These are phyloP conservation scores for Ceratobasidium sp. DNA, from an alignment of 1,284 basidiomycete species.

Conservation along the genomic window DNA sequence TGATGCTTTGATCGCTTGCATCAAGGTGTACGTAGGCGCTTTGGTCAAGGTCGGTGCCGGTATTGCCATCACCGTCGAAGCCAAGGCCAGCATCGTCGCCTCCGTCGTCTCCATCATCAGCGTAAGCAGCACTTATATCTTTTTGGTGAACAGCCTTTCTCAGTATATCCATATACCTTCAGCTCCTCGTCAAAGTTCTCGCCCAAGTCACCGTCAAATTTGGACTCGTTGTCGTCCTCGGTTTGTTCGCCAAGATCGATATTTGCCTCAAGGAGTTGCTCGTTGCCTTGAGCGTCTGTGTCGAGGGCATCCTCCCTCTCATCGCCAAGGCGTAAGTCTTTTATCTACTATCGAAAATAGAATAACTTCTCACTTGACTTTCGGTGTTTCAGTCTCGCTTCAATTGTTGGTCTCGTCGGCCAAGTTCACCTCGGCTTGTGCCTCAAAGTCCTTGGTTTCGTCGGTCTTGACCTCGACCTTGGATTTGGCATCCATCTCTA, in stretches of 20 bases:
- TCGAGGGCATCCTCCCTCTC: constrained; percentile 30
- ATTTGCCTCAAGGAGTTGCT: constrained; percentile 10
- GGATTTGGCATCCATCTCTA: too few relatives aligned
- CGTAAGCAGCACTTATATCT: background rate
- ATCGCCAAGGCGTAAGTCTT: constrained; percentile 41
- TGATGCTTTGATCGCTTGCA: background rate
- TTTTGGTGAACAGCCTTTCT: too few relatives aligned
- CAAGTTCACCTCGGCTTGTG: too few relatives aligned
- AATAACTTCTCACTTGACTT: too few relatives aligned
- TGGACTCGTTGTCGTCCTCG: background rate
- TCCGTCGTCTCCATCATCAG: constrained; percentile 31
- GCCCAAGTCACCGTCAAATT: constrained; percentile 21
- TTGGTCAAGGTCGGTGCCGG: constrained; percentile 30
- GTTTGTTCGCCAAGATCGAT: constrained; percentile 28
- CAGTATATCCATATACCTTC: background rate
- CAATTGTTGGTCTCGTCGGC: too few relatives aligned
- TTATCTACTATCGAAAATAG: too few relatives aligned
- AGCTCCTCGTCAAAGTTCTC: constrained; percentile 31
- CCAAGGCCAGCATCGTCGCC: constrained; percentile 30
- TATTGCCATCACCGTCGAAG: constrained; percentile 22
- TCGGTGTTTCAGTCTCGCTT: too few relatives aligned
- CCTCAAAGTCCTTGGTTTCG: too few relatives aligned
- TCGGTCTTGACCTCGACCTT: too few relatives aligned
- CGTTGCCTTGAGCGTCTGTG: constrained; percentile 22
- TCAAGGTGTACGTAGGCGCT: constrained; percentile 17